Evolutionary conservation across 2,329 filamentous ascomycete species (phyloP), one percentile per base, ranked within the genome.

Genomic region (Nigrograna mackinnonii): DNA sequence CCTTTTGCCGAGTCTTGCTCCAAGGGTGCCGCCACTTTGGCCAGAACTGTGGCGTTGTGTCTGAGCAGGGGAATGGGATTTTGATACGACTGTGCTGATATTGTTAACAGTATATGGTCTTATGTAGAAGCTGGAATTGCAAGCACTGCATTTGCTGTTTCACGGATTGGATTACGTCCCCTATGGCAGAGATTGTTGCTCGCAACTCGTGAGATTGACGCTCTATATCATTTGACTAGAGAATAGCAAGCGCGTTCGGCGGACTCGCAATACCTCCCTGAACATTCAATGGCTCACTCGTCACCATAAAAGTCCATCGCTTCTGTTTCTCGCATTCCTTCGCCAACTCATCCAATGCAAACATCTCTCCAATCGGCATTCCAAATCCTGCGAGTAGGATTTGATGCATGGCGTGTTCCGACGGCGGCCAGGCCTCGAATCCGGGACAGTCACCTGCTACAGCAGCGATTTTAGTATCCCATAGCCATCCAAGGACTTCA

Each of bases 331-430:
- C 47, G 43, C 72, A 75, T 17, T 66, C 52, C 45, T 69, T 58
- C 2, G 62, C 60, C 43, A 77, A 45, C 1, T 47, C 71, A 41
- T 78, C 74, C n/a, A 85, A 62, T 39, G 63, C 60, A 32, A 64
- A 62, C 55, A 64, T 57, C 37, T 66, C 57, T 4, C 60, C 58
- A 33, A 66, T 58, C n/a, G 62, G 62, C 66, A 77, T 67, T 0
- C 78, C 77, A 76, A 77, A 80, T 0, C 75, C 75, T 0, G 70
- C 74, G 3, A 58, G 52, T 13, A 57, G 26, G 14, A 46, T 50
- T 39, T 51, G 43, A 37, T 58, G 52, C 36, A 58, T 13, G 43
- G 20, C 20, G 47, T 48, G 44, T 31, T 48, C 44, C 5, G 35
- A 37, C 2, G 66, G 62, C 1, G 69, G 67, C 32, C 64, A 61